Conservation (phyloP, 176 grass and related monocot genomes). For the Carex cristatella region DNA sequence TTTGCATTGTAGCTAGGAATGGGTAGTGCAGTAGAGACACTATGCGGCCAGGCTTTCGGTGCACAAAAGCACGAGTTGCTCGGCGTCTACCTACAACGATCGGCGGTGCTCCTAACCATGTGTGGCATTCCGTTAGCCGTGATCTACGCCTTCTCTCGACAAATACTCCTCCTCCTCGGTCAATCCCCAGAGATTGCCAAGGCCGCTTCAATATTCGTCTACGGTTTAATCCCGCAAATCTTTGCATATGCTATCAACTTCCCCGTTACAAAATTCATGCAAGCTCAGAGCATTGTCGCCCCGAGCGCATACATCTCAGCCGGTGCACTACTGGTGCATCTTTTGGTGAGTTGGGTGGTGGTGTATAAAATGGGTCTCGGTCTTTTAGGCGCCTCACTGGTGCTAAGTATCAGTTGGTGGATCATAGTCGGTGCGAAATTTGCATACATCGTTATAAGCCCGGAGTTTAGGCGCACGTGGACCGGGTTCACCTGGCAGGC, state of each 20-base stretch:
- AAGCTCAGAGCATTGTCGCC: constrained; percentile 41
- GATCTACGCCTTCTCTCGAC: constrained; percentile 45
- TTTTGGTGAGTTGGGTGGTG: constrained; percentile 34
- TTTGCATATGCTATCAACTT: constrained; percentile 45
- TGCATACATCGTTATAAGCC: constrained; percentile 43
- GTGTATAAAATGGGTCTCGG: constrained; percentile 37
- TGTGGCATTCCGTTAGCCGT: constrained; percentile 44
- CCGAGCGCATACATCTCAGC: constrained; percentile 38
- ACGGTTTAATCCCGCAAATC: constrained; percentile 43
- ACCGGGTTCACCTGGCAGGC: constrained; percentile 46
- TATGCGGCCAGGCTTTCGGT: constrained; percentile 41
- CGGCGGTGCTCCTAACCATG: constrained; percentile 36
- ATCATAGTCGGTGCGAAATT: constrained; percentile 52
- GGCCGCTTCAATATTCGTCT: constrained; percentile 33
- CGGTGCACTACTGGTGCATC: constrained; percentile 21
- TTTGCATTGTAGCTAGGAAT: constrained; percentile 27
- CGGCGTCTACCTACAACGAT: constrained; percentile 36
- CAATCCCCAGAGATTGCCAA: constrained; percentile 36
- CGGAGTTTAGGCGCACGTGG: constrained; percentile 40
- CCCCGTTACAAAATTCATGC: constrained; percentile 47
- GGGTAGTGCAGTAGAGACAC: constrained; percentile 40
- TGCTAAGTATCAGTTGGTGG: constrained; percentile 61
- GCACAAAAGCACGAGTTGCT: constrained; percentile 36
- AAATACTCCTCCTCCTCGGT: constrained; percentile 27
- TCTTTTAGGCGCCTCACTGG: constrained; percentile 53